A percentile compares a stretch with the other conserved stretches of the same genome.
These are phyloP conservation scores for Saururus chinensis DNA, from an alignment of 164 flowering plant species.

Conservation along the genomic window DNA sequence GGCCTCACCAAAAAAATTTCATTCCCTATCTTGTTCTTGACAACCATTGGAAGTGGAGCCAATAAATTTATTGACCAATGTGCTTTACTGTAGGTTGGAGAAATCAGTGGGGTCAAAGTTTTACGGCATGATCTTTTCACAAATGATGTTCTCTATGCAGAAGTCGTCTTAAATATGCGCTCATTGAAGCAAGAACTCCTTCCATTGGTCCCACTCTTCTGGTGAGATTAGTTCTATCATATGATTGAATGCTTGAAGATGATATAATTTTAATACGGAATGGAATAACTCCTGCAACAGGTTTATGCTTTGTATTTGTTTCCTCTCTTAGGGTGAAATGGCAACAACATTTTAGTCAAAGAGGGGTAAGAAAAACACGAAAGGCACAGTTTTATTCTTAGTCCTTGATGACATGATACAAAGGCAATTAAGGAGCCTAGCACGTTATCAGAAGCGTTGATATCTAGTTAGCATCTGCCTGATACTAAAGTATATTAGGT, in stretches of 20 bases:
- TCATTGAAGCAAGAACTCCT: conserved; percentile 86
- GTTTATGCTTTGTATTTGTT: too few relatives aligned
- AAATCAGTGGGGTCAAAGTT: conserved; percentile 70
- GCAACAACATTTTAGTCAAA: too few relatives aligned
- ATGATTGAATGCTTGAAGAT: not conserved
- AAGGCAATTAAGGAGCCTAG: too few relatives aligned
- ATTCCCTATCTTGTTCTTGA: too few relatives aligned
- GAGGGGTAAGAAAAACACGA: too few relatives aligned
- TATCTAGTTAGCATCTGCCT: too few relatives aligned
- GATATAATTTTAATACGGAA: too few relatives aligned
- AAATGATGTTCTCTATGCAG: conserved; percentile 88
- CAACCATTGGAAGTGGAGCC: not conserved
- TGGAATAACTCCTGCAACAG: not conserved
- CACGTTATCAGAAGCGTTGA: too few relatives aligned
- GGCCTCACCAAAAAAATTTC: not conserved
- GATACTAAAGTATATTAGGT: too few relatives aligned
- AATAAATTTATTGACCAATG: conserved; percentile 2
- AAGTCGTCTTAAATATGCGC: conserved; percentile 78
- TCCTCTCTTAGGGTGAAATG: not conserved
- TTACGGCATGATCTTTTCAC: conserved; percentile 93
- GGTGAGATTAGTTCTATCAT: conserved; percentile 35
- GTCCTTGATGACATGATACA: too few relatives aligned
- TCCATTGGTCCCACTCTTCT: conserved; percentile 86
- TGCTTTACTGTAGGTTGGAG: conserved; percentile 49
- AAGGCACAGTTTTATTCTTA: too few relatives aligned